Evolutionary conservation across 2,329 filamentous ascomycete genomes (phyloP), one percentile per base, ranked within the genome.

Genomic region (Ascochyta koolunga): DNA sequence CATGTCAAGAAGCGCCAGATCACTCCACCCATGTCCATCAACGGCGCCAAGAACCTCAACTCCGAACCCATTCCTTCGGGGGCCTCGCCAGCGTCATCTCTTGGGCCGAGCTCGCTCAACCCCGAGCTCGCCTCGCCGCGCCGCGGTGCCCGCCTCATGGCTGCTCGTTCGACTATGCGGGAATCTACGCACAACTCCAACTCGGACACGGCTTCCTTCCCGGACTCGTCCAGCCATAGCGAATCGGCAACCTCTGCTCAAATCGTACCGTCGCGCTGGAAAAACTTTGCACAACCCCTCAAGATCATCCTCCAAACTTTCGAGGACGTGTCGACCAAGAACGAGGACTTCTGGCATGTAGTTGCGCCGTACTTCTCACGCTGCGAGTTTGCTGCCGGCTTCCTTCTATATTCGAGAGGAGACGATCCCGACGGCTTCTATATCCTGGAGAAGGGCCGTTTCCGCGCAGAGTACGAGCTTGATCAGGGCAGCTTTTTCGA

Each of bases 261-360:
- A 36, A 27, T 46, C 3, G 39, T 64, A 0, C 60, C 68, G 6
- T 81, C 84, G 1, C 89, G 87, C 68, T 98, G 93, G 89, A 87
- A 89, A 66, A 86, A 87, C 63, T 96, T 97, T 73, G 90, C 90
- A 61, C 92, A 97, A 70, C 95, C 95, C 0, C 84, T 98, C 7
- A 89, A 91, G 1, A 85, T 99, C 40, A 91, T 99, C 74, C 83
- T 99, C 21, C 93, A 97, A 72, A 91, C 95, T n/a, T 98, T 99
- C 77, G 89, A 95, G 69, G 90, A 91, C 38, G 80, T 97, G 11
- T 96, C 90, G 45, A 80, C 86, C 46, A 87, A 90, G 73, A 95
- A 93, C 68, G 92, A 96, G 73, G 93, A 97, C 74, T 98, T 98
- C 72, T 99, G 95, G 95, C 93, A 93, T 75, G 86, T 86, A 1